Evolutionary conservation across 2,329 filamentous ascomycete species (phyloP).

Genomic region (Immersiporthe knoxdaviesiana): DNA sequence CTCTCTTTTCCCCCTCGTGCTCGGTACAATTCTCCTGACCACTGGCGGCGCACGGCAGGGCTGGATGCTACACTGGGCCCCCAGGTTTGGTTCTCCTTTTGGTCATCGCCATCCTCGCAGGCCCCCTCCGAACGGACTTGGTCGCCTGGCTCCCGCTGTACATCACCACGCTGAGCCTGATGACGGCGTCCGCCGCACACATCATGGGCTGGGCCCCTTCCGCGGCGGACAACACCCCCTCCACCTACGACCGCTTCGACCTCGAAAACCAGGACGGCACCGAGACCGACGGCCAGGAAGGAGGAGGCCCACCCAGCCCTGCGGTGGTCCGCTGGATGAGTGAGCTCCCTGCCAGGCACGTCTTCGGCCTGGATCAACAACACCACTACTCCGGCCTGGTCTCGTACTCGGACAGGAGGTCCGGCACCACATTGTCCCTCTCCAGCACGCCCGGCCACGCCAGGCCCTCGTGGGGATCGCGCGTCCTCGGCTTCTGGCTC

Average conservation of each 20-base stretch:
- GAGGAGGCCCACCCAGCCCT: background rate
- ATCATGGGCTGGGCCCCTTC: background rate
- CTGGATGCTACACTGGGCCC: constrained; percentile 7
- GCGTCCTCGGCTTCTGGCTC: constrained; percentile 11
- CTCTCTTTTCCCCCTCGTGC: background rate
- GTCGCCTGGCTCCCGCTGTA: constrained; percentile 3
- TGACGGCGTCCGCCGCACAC: background rate
- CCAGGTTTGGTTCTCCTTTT: constrained; percentile 9
- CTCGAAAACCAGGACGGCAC: constrained; percentile 2
- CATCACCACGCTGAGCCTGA: background rate
- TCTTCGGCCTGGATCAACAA: background rate
- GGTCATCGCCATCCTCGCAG: constrained; percentile 11
- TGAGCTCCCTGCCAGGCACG: background rate
- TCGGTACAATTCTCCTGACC: background rate
- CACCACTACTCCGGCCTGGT: background rate
- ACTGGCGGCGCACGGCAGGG: background rate
- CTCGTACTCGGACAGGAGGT: background rate
- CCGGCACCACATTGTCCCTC: constrained; percentile 11
- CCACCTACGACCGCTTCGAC: background rate
- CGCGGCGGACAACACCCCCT: background rate
- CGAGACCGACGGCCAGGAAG: background rate
- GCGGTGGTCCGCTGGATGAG: constrained; percentile 7
- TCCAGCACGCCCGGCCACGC: constrained; percentile 8
- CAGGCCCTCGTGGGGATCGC: constrained; percentile 12
- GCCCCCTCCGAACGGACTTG: constrained; percentile 15